These are phyloP conservation scores for Lipomyces anomalus DNA, from an alignment of 805 yeast genomes.

Conservation along the genomic window DNA sequence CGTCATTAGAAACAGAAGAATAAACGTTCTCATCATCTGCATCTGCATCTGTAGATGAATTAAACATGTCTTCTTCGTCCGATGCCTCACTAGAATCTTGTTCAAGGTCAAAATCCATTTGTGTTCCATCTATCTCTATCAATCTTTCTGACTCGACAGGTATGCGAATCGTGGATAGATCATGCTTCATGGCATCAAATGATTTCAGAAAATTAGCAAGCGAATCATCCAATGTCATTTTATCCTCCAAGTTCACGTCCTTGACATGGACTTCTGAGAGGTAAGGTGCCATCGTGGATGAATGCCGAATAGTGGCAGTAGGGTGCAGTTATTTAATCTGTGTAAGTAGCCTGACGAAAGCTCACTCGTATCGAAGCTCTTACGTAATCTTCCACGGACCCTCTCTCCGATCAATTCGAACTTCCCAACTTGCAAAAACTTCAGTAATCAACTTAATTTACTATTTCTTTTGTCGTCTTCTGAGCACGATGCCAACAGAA, in stretches of 20 bases:
- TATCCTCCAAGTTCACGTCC: too few species aligned
- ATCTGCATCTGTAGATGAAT: too few species aligned
- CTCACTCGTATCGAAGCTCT: too few species aligned
- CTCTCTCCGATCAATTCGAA: neutral
- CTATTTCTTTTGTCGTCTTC: neutral
- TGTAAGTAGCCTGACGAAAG: too few species aligned
- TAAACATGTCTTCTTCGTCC: neutral
- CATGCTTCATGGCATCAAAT: slow-evolving; percentile 3
- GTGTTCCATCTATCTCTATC: neutral
- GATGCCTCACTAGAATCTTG: neutral
- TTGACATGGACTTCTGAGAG: too few species aligned
- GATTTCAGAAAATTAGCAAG: neutral
- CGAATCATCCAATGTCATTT: too few species aligned
- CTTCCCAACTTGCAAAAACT: neutral
- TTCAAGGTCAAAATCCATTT: neutral
- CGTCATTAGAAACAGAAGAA: slow-evolving; percentile 9
- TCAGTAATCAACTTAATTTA: neutral
- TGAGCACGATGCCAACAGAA: slow-evolving; percentile 44
- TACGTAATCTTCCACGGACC: too few species aligned
- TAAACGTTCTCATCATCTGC: neutral
- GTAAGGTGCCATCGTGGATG: too few species aligned
- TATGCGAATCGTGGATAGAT: neutral
- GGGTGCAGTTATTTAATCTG: too few species aligned
- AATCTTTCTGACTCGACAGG: neutral
- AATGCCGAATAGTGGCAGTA: too few species aligned